Evolutionary conservation across 2,329 filamentous ascomycete species (phyloP).

Genomic region (Fusarium sp.): DNA sequence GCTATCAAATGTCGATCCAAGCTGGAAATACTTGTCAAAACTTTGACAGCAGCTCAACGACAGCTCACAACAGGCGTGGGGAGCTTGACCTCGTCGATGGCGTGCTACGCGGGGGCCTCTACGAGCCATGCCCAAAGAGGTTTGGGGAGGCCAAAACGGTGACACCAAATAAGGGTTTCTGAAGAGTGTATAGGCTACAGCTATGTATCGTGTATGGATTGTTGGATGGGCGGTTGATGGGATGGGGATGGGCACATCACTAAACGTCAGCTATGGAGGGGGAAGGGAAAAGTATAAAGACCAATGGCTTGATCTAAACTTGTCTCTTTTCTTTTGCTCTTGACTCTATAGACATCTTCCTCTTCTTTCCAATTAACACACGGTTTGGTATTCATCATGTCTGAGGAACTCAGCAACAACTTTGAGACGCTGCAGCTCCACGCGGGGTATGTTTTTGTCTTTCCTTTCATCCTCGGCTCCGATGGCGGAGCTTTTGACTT

Average conservation of each 20-base stretch:
- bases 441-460: constrained; percentile 73
- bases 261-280: background rate
- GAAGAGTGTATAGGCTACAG: background rate
- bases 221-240: background rate
- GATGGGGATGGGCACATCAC: background rate
- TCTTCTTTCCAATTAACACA: background rate
- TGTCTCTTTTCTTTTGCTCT: constrained; percentile 5
- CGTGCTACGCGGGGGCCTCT: constrained; percentile 40
- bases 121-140: constrained; percentile 38
- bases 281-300: constrained; percentile 45
- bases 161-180: constrained; percentile 1
- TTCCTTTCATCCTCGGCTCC: constrained; percentile 4
- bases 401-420: constrained; percentile 65
- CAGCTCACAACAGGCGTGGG: constrained; percentile 20
- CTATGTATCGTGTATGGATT: no score
- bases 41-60: no score
- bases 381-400: constrained; percentile 46
- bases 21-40: no score
- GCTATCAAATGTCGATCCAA: no score
- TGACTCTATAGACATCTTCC: constrained; percentile 3
- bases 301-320: constrained; percentile 26
- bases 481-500: constrained; percentile 29
- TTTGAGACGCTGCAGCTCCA: constrained; percentile 91
- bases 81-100: constrained; percentile 35
- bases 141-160: constrained; percentile 16